A percentile compares a stretch with the other conserved stretches of the same genome.
Evolutionary conservation across 208 protist genomes (phyloP).

Genomic region (Leptomonas seymouri): DNA sequence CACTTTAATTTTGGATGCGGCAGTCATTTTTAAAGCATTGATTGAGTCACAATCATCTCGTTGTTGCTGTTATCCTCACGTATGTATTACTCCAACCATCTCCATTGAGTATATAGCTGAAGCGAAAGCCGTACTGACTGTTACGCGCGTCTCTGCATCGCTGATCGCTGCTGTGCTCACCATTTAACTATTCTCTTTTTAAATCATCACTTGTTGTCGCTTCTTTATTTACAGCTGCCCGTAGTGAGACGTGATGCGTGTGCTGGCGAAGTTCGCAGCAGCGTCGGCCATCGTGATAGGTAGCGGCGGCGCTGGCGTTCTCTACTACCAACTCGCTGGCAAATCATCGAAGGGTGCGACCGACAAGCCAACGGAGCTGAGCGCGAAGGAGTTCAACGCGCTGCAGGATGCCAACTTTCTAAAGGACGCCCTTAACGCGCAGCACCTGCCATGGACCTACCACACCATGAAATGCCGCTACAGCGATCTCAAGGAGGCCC

Average conservation of each 20-base stretch:
- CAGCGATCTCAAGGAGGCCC: constrained; percentile 13
- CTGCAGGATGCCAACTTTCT: constrained; percentile 54
- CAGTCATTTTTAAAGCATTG: too few relatives aligned
- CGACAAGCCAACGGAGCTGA: constrained; percentile 31
- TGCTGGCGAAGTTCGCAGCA: constrained; percentile 25
- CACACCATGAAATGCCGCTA: constrained; percentile 20
- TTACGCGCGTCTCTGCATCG: neutral
- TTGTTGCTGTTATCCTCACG: too few relatives aligned
- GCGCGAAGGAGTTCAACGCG: constrained; percentile 68
- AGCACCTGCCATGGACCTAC: constrained; percentile 60
- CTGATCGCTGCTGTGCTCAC: neutral
- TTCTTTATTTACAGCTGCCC: neutral
- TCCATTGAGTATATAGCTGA: too few relatives aligned
- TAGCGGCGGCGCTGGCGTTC: constrained; percentile 9
- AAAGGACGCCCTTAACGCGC: constrained; percentile 39
- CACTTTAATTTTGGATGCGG: too few relatives aligned
- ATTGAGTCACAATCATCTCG: too few relatives aligned
- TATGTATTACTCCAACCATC: too few relatives aligned
- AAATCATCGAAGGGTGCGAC: neutral
- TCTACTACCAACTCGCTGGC: constrained; percentile 18
- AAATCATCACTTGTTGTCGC: neutral
- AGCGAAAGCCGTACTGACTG: too few relatives aligned
- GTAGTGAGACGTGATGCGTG: constrained; percentile 11
- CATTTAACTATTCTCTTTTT: neutral
- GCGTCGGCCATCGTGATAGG: constrained; percentile 14